A percentile compares a stretch with the other conserved stretches of the same genome.
phyloP scores from a whole-genome alignment of 108 stramenopile genomes.

The Nannochloropsis salina region DNA sequence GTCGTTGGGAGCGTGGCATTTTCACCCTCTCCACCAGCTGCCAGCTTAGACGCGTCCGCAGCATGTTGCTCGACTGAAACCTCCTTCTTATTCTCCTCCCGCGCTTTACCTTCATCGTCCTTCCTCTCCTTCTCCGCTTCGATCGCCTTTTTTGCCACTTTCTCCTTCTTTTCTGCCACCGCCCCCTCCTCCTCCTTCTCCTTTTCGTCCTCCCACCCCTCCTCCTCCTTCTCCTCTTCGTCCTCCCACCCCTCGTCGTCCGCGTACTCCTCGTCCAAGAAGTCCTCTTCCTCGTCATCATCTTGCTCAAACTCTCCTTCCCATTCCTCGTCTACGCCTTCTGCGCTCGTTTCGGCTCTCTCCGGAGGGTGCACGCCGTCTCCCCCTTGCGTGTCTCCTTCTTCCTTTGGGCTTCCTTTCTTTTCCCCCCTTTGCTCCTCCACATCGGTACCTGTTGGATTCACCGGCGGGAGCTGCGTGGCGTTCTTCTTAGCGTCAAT shows the following conservation, averaged over 20 bases:
- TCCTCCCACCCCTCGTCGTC: not conserved
- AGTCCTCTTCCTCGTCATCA: not conserved
- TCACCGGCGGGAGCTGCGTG: not conserved
- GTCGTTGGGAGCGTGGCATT: not conserved
- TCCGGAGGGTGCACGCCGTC: not conserved
- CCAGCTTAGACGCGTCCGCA: not conserved
- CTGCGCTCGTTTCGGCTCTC: too few relatives aligned
- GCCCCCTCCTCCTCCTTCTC: not conserved
- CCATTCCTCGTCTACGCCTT: not conserved
- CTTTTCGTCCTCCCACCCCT: not conserved
- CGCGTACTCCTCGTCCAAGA: not conserved
- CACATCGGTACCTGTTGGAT: not conserved
- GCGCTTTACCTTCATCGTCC: not conserved
- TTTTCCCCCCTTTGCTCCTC: not conserved
- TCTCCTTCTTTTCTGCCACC: not conserved
- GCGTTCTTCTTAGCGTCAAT: not conserved
- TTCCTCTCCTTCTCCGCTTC: not conserved
- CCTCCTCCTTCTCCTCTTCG: not conserved
- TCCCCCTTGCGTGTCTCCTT: not conserved
- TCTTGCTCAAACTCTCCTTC: not conserved
- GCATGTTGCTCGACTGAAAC: not conserved
- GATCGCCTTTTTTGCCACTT: not conserved
- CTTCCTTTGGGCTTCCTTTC: not conserved
- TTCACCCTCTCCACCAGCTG: not conserved
- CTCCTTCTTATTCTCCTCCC: not conserved